Base-by-base conservation (phyloP, 1,284 basidiomycete genomes). In the Sparassis latifolia region DNA sequence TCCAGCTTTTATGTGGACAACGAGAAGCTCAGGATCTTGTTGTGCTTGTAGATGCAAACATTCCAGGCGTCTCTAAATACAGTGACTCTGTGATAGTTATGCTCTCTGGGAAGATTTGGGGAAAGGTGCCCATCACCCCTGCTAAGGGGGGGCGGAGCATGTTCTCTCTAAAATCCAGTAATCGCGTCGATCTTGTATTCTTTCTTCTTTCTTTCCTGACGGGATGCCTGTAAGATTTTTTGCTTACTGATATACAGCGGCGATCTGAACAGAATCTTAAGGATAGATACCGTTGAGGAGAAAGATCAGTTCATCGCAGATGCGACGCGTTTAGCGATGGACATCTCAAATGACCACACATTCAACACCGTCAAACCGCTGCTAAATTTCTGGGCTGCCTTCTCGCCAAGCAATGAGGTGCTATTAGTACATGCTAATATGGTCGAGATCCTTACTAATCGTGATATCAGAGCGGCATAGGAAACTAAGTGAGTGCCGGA, bases 301-400 rank as follows among this genome's bases (percentile, higher is more conserved):
- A 70, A 76, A 42, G 69, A 65, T 6, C 87, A 84, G 58, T 92
- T 92, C 60, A 56, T 90, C 40, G 63, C 71, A 29, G 90, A 92
- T 60, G 87, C 86, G 0, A 65, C 67, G 50, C 72, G 77, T 32
- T 77, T 92, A 4, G 86, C 84, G 0, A 66, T 75, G 42, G 87
- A 88, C 59, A 77, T 92, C 37, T 82, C 89, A 1, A 67, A 73
- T 10, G 84, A 86, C 59, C 84, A 89, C 55, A 87, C 89, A 0
- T 90, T 91, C 66, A 76, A 80, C 50, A 83, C 85, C 0, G 89
- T 92, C 29, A 75, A 78, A 53, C 84, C 87, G 10, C 68, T 92
- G 35, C 66, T 92, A 52, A 92, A 92, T 61, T 85, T 92, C 56
- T 92, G 86, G 84, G 89, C 81, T 1, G 85, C 86, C 0, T 92